These are phyloP conservation scores for Pichia sp. DNA, from an alignment of 1,139 yeast genomes.

Conservation along the genomic window DNA sequence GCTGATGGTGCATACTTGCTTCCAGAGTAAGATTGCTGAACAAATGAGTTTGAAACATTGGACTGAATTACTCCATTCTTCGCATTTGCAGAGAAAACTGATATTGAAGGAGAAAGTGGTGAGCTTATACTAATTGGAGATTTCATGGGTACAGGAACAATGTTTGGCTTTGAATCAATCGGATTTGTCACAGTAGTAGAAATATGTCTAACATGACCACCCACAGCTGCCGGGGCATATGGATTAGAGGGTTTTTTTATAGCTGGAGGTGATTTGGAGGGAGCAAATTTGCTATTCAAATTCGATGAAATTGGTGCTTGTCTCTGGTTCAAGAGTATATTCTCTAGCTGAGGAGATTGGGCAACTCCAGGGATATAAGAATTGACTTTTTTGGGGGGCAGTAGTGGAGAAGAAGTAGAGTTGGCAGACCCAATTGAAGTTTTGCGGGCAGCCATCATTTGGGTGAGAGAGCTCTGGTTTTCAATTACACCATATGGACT, in stretches of 20 bases:
- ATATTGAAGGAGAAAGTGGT: neutral
- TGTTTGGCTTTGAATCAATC: conserved; percentile 22
- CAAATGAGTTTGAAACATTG: neutral
- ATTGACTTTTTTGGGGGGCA: conserved; percentile 6
- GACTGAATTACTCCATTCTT: neutral
- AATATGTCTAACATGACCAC: conserved; percentile 29
- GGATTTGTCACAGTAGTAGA: conserved; percentile 22
- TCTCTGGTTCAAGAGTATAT: neutral
- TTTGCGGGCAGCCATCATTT: neutral
- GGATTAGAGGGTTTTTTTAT: conserved; percentile 26
- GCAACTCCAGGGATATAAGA: conserved; percentile 23
- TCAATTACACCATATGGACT: conserved; percentile 24
- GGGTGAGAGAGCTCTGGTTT: conserved; percentile 1
- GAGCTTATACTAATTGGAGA: conserved; percentile 18
- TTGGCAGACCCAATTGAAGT: conserved; percentile 1
- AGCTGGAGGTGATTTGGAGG: conserved; percentile 6
- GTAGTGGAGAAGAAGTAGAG: neutral
- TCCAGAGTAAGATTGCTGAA: neutral
- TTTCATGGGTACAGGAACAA: conserved; percentile 30
- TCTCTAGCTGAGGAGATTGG: neutral
- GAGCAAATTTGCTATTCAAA: neutral
- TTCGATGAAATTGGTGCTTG: neutral
- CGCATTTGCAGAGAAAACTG: neutral
- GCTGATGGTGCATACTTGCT: neutral
- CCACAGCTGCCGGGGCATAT: conserved; percentile 32